These are phyloP conservation scores for Alternaria sp. DNA, from an alignment of 2,329 filamentous ascomycete species.

Conservation along the genomic window DNA sequence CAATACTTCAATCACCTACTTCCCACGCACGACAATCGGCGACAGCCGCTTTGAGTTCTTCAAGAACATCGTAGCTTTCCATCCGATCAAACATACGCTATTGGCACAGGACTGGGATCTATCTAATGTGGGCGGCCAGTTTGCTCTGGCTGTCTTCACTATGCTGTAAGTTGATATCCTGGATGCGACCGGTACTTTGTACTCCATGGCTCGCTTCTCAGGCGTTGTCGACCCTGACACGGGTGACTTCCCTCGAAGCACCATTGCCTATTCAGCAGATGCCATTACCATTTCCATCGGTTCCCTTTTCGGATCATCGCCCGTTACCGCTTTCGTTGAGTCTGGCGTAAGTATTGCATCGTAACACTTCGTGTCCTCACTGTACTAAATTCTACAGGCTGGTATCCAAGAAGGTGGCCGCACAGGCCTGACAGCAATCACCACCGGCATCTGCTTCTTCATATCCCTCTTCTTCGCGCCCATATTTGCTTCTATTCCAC, in stretches of 20 bases:
- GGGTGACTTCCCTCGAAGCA: conserved; percentile 87
- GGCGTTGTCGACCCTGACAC: conserved; percentile 81
- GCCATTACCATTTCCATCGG: conserved; percentile 82
- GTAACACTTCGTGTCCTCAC: not conserved
- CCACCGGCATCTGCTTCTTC: conserved; percentile 78
- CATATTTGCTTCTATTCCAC: conserved; percentile 87
- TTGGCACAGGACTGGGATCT: conserved; percentile 78
- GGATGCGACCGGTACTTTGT: conserved; percentile 81
- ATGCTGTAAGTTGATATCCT: conserved; percentile 92
- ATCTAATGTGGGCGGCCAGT: conserved; percentile 73
- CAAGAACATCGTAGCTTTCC: conserved; percentile 84
- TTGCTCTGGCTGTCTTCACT: conserved; percentile 83
- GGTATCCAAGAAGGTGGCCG: conserved; percentile 87
- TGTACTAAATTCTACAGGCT: conserved; percentile 44
- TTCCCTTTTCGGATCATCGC: conserved; percentile 77
- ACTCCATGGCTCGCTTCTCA: conserved; percentile 87
- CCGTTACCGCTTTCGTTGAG: conserved; percentile 87
- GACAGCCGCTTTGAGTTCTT: conserved; percentile 82
- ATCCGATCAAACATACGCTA: conserved; percentile 74
- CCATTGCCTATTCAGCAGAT: conserved; percentile 83
- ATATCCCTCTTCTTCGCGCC: conserved; percentile 88
- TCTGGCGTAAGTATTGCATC: conserved; percentile 66
- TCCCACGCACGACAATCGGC: conserved; percentile 75
- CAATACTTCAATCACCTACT: conserved; percentile 77
- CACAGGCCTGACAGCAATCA: conserved; percentile 81